These are phyloP conservation scores for Extremus antarcticus DNA, from an alignment of 495 filamentous ascomycete genomes.

Conservation along the genomic window DNA sequence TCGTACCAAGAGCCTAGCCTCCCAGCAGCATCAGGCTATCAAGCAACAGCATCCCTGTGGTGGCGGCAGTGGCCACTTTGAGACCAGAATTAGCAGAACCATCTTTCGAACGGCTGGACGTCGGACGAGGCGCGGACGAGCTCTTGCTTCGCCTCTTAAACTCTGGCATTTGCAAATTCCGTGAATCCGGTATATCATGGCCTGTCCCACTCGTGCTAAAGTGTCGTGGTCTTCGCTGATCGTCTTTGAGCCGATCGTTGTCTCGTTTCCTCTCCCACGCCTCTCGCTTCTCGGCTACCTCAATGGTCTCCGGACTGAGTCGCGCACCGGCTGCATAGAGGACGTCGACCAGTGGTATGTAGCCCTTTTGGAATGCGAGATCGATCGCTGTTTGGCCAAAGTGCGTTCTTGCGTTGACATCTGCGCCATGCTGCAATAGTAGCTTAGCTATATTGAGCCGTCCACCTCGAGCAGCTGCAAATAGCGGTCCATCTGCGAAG, in stretches of 20 bases:
- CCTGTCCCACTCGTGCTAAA: background rate
- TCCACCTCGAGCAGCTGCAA: background rate
- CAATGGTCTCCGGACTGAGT: background rate
- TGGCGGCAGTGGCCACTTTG: background rate
- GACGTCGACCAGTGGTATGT: background rate
- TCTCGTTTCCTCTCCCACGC: background rate
- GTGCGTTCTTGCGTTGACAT: background rate
- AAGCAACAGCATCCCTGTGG: background rate
- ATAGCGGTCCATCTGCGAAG: background rate
- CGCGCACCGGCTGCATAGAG: background rate
- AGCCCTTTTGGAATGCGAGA: background rate
- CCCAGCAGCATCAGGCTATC: background rate
- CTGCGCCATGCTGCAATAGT: background rate
- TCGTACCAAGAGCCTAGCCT: no score
- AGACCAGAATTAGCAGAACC: background rate
- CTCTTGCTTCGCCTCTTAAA: background rate
- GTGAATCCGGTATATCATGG: background rate
- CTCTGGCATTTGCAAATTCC: background rate
- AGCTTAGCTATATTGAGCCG: background rate
- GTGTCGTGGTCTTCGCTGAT: background rate
- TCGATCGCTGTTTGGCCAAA: background rate
- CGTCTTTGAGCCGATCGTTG: background rate
- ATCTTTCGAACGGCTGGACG: background rate
- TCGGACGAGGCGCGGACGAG: background rate
- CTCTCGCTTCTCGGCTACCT: background rate